A percentile compares a stretch with the other conserved stretches of the same genome.
Conservation (phyloP, 1,139 yeast species). For the Fermentozyma sake region DNA sequence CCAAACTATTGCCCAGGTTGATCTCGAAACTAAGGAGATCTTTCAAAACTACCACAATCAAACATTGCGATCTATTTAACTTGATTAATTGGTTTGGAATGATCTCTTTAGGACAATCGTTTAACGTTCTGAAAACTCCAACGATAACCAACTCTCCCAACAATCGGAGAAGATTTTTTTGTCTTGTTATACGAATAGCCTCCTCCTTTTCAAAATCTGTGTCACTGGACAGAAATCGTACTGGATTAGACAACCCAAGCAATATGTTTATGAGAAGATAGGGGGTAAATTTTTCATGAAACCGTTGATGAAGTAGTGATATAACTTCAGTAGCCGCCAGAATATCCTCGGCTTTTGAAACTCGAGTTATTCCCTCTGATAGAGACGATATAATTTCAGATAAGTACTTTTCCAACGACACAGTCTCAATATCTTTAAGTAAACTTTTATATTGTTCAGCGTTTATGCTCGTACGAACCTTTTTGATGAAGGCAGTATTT, state of each 20-base stretch:
- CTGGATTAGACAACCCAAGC: slow-evolving; percentile 38
- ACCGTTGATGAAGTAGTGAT: slow-evolving; percentile 76
- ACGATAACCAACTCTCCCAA: slow-evolving; percentile 59
- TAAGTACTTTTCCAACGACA: slow-evolving; percentile 72
- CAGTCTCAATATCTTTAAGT: slow-evolving; percentile 55
- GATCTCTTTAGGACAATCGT: slow-evolving; percentile 29
- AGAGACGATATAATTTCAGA: slow-evolving; percentile 65
- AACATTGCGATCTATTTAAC: slow-evolving; percentile 26
- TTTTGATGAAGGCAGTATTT: slow-evolving; percentile 77
- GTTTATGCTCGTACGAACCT: slow-evolving; percentile 54
- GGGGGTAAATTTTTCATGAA: slow-evolving; percentile 50
- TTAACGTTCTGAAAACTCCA: slow-evolving; percentile 50
- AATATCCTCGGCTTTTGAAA: slow-evolving; percentile 56
- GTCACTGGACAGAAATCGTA: slow-evolving; percentile 6
- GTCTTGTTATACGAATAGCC: slow-evolving; percentile 34
- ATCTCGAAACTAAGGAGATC: slow-evolving; percentile 51
- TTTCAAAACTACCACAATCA: slow-evolving; percentile 48
- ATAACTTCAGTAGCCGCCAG: slow-evolving; percentile 62
- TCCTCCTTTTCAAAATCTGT: slow-evolving; percentile 34
- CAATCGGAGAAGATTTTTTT: slow-evolving; percentile 49
- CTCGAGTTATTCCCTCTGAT: slow-evolving; percentile 57
- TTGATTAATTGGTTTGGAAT: slow-evolving; percentile 15
- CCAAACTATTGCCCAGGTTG: slow-evolving; percentile 42
- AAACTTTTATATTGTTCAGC: slow-evolving; percentile 42
- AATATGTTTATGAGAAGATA: slow-evolving; percentile 46